phyloP scores from a whole-genome alignment of 495 filamentous ascomycete species.

The Podospora australis region DNA sequence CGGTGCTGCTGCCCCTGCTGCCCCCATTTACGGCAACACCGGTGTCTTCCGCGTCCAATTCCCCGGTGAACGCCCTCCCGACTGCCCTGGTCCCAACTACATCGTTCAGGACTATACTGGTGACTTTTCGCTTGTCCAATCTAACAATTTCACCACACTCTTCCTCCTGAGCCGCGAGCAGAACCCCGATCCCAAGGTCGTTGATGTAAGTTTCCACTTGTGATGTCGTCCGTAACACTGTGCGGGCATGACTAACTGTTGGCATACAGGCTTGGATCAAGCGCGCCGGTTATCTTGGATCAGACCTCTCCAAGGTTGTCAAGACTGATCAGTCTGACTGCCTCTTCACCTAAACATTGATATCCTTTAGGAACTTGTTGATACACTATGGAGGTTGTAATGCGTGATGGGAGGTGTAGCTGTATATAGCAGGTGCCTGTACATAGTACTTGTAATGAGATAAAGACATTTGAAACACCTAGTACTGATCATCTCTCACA shows the following conservation, averaged over 20 bases:
- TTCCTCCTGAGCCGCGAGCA: conserved; percentile 18
- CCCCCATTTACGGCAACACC: conserved; percentile 10
- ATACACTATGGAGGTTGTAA: too few species aligned
- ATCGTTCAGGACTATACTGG: conserved; percentile 19
- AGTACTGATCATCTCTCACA: too few species aligned
- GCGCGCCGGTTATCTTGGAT: conserved; percentile 13
- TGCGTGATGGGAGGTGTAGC: too few species aligned
- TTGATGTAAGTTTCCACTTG: conserved; percentile 11
- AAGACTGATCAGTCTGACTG: conserved; percentile 18
- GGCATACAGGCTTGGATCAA: conserved; percentile 12
- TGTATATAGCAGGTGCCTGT: too few species aligned
- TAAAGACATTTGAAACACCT: too few species aligned
- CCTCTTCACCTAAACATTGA: conserved; percentile 10
- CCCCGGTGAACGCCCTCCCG: conserved; percentile 12
- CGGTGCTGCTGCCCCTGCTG: conserved; percentile 11
- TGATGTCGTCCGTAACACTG: not conserved
- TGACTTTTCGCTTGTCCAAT: conserved; percentile 17
- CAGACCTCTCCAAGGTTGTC: conserved; percentile 11
- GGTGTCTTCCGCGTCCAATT: conserved; percentile 19
- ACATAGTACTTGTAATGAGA: too few species aligned
- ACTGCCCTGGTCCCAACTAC: conserved; percentile 20
- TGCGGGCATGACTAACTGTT: not conserved
- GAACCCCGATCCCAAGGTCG: conserved; percentile 7
- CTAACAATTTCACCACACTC: conserved; percentile 18
- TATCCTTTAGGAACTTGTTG: too few species aligned